A percentile compares a stretch with the other conserved stretches of the same genome.
These are phyloP conservation scores for Periconia sp. DNA, from an alignment of 2,329 filamentous ascomycete species.

Conservation along the genomic window DNA sequence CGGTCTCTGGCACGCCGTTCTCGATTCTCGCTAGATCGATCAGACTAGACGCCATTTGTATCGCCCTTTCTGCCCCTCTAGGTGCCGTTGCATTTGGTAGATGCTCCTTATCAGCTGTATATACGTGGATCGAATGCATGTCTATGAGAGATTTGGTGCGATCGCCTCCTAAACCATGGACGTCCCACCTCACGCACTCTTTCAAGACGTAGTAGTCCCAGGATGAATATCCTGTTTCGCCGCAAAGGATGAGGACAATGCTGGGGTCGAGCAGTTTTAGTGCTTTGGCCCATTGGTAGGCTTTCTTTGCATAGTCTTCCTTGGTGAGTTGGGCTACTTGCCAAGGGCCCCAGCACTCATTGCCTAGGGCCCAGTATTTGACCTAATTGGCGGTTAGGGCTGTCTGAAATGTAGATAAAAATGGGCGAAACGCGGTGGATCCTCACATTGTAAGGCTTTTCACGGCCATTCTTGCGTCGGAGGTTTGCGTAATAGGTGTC, in stretches of 20 bases:
- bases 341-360: constrained; percentile 72
- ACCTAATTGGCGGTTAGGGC: constrained; percentile 45
- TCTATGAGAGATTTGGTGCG: constrained; percentile 64
- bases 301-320: constrained; percentile 72
- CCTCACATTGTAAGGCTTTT: constrained; percentile 73
- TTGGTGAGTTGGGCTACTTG: constrained; percentile 73
- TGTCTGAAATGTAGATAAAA: background rate
- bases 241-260: constrained; percentile 75
- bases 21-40: constrained; percentile 78
- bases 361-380: constrained; percentile 87
- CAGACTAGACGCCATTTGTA: constrained; percentile 70
- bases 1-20: constrained; percentile 64
- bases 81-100: constrained; percentile 60
- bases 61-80: constrained; percentile 73
- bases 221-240: constrained; percentile 69
- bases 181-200: constrained; percentile 65
- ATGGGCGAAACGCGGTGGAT: no score
- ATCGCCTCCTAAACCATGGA: constrained; percentile 56
- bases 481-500: constrained; percentile 85
- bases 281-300: constrained; percentile 74
- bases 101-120: constrained; percentile 65
- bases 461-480: constrained; percentile 74
- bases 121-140: constrained; percentile 83
- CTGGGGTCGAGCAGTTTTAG: constrained; percentile 73
- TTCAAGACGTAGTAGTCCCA: constrained; percentile 80